Evolutionary conservation across 2,329 filamentous ascomycete species (phyloP).

Genomic region (Helotiales sp.): DNA sequence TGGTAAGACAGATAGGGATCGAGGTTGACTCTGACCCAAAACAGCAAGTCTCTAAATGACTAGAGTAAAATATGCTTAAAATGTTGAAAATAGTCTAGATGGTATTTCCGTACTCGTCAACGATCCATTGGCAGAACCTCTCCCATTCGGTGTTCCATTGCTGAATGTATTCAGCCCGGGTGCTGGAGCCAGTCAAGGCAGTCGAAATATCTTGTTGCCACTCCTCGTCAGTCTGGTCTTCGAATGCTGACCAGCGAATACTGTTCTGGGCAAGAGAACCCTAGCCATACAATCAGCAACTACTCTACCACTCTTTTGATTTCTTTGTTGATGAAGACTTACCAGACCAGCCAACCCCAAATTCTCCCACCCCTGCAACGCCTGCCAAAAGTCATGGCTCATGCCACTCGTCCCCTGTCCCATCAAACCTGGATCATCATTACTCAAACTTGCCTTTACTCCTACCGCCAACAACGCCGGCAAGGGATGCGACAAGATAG

Average conservation of each 20-base stretch:
- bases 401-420: constrained; percentile 78
- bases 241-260: constrained; percentile 81
- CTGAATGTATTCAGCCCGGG: constrained; percentile 69
- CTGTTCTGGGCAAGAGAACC: constrained; percentile 77
- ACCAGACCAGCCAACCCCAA: constrained; percentile 82
- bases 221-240: constrained; percentile 70
- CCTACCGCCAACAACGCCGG: constrained; percentile 80
- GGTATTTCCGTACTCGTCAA: constrained; percentile 61
- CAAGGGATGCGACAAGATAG: constrained; percentile 73
- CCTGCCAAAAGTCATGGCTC: constrained; percentile 91
- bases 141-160: constrained; percentile 83
- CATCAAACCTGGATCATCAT: constrained; percentile 87
- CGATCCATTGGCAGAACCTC: constrained; percentile 83
- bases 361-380: constrained; percentile 85
- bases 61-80: neutral
- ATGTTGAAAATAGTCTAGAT: neutral
- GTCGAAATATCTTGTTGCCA: constrained; percentile 72
- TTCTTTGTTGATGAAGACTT: constrained; percentile 38
- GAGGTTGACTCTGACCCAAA: neutral
- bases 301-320: neutral
- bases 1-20: neutral
- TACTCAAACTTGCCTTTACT: constrained; percentile 78
- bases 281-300: constrained; percentile 11
- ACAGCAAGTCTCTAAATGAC: neutral
- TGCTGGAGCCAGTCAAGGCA: constrained; percentile 66